Evolutionary conservation across 164 flowering plant species (phyloP).

Genomic region (Sedum album): DNA sequence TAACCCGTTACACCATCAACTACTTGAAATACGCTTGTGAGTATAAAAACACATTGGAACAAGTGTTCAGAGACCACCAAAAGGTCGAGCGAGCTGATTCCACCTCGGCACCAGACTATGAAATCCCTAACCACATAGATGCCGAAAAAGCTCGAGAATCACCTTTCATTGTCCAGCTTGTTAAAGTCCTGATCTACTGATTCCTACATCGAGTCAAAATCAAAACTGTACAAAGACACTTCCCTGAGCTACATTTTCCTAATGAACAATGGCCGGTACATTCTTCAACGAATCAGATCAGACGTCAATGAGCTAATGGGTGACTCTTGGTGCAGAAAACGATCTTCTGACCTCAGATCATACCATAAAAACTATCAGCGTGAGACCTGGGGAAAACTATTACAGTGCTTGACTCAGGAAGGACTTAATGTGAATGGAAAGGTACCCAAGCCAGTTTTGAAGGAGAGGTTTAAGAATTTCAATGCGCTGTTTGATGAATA

Average conservation of each 20-base stretch:
- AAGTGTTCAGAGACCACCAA: slow-evolving; percentile 40
- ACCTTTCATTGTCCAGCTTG: slow-evolving; percentile 40
- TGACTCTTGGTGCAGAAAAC: slow-evolving; percentile 47
- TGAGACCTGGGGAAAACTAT: slow-evolving; percentile 67
- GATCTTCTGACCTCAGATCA: slow-evolving; percentile 51
- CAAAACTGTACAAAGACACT: slow-evolving; percentile 58
- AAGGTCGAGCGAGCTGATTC: slow-evolving; percentile 29
- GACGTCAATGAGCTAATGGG: slow-evolving; percentile 60
- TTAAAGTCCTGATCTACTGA: slow-evolving; percentile 48
- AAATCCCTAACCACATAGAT: slow-evolving; percentile 6
- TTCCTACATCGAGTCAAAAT: slow-evolving; percentile 46
- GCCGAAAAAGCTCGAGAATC: slow-evolving; percentile 18
- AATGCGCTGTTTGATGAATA: slow-evolving; percentile 71
- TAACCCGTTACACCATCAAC: slow-evolving; percentile 80
- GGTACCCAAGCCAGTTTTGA: slow-evolving; percentile 46
- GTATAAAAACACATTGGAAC: slow-evolving; percentile 57
- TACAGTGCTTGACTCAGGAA: slow-evolving; percentile 50
- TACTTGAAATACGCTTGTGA: slow-evolving; percentile 61
- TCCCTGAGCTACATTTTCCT: slow-evolving; percentile 59
- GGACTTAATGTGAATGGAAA: slow-evolving; percentile 53
- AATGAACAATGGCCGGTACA: slow-evolving; percentile 89
- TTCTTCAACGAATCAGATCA: slow-evolving; percentile 61
- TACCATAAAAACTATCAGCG: slow-evolving; percentile 77
- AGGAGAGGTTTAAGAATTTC: slow-evolving; percentile 77
- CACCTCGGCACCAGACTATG: slow-evolving; percentile 12